phyloP scores from a whole-genome alignment of 1,139 yeast species.

The Blastobotrys raffinosifermentans region DNA sequence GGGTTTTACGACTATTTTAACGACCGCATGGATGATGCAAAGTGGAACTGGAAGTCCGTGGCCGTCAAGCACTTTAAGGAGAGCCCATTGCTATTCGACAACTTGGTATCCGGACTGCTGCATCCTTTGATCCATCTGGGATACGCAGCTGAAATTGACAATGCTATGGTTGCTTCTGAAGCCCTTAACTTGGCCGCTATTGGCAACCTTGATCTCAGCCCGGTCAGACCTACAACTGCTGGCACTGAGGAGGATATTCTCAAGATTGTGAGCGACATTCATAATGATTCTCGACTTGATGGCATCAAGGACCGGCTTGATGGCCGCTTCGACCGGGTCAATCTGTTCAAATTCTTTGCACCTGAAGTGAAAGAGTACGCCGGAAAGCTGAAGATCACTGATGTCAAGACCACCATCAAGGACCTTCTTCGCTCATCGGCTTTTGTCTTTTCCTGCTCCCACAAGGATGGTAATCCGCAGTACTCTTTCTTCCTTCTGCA shows the following conservation, averaged over 20 bases:
- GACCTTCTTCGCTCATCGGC: slow-evolving; percentile 21
- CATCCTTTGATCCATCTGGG: slow-evolving; percentile 34
- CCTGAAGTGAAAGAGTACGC: slow-evolving; percentile 18
- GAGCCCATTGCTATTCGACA: slow-evolving; percentile 17
- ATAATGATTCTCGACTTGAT: slow-evolving; percentile 19
- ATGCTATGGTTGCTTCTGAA: slow-evolving; percentile 29
- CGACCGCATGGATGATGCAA: slow-evolving; percentile 26
- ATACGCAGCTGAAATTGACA: slow-evolving; percentile 31
- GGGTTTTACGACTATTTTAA: slow-evolving; percentile 30
- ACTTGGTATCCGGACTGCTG: slow-evolving; percentile 24
- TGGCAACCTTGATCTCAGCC: slow-evolving; percentile 4
- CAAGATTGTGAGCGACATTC: slow-evolving; percentile 17
- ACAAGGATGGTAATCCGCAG: slow-evolving; percentile 19
- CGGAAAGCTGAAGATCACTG: slow-evolving; percentile 15
- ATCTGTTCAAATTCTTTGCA: slow-evolving; percentile 7
- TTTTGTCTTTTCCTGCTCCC: slow-evolving; percentile 22
- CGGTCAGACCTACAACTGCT: background rate
- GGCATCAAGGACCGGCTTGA: slow-evolving; percentile 11
- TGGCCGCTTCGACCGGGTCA: background rate
- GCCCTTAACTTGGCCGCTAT: slow-evolving; percentile 23
- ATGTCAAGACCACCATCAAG: slow-evolving; percentile 16
- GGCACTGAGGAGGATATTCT: slow-evolving; percentile 12
- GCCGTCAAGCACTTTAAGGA: slow-evolving; percentile 16
- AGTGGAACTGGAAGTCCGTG: slow-evolving; percentile 26
- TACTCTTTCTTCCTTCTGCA: slow-evolving; percentile 30